A percentile compares a stretch with the other conserved stretches of the same genome.
Evolutionary conservation across 352 stramenopile species (phyloP).

Genomic region (Phytophthora nicotianae): DNA sequence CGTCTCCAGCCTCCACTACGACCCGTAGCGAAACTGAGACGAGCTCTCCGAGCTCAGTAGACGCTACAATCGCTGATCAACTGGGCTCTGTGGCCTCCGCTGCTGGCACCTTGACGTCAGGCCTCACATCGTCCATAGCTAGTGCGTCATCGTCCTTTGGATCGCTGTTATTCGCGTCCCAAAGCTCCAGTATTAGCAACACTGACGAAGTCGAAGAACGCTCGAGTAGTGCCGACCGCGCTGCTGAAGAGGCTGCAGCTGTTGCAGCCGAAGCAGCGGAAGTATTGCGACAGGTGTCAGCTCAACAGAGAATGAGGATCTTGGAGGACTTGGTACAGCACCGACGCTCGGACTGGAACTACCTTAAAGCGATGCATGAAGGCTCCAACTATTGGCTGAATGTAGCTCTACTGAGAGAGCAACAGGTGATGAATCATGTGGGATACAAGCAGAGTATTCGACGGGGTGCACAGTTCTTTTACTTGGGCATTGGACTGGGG

Average conservation of each 20-base stretch:
- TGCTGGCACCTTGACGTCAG: conserved; percentile 30
- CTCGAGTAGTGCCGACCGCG: conserved; percentile 6
- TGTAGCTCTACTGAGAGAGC: conserved; percentile 69
- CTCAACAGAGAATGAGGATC: conserved; percentile 73
- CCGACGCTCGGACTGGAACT: conserved; percentile 77
- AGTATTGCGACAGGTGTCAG: conserved; percentile 55
- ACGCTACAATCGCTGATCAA: conserved; percentile 14
- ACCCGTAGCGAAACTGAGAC: conserved; percentile 12
- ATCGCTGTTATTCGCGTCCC: conserved; percentile 52
- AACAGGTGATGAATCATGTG: conserved; percentile 67
- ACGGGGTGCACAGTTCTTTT: conserved; percentile 80
- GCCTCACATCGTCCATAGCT: conserved; percentile 38
- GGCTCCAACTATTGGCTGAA: conserved; percentile 86
- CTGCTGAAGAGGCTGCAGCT: conserved; percentile 24
- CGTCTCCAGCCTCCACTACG: conserved; percentile 6
- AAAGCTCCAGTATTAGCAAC: conserved; percentile 26
- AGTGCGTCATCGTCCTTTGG: conserved; percentile 52
- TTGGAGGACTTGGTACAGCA: conserved; percentile 78
- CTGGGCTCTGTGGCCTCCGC: conserved; percentile 28
- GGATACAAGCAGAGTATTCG: conserved; percentile 63
- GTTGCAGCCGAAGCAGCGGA: conserved; percentile 17
- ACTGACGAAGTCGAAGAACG: conserved; percentile 14
- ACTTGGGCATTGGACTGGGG: conserved; percentile 73
- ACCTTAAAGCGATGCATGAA: conserved; percentile 83
- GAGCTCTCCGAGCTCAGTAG: conserved; percentile 8